Percentiles rank a stretch among this genome's conserved stretches.
phyloP scores from a whole-genome alignment of 768 basidiomycete genomes.

The Podaxis carcinomalis region DNA sequence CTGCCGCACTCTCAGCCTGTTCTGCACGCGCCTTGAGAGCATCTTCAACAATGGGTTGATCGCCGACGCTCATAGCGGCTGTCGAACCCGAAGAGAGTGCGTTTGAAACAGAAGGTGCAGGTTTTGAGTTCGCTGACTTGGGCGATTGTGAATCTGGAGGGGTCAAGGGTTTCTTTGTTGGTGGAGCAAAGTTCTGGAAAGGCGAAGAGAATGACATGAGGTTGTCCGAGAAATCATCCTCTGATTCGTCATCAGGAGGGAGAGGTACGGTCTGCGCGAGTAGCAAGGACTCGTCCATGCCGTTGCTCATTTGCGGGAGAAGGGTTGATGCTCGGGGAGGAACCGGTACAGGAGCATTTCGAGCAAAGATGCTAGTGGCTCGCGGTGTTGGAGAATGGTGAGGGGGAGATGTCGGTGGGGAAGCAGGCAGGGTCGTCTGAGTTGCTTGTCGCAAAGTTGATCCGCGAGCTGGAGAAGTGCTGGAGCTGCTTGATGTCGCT shows the following conservation, averaged over 20 bases:
- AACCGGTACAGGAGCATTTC: constrained; percentile 28
- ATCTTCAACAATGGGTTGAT: constrained; percentile 69
- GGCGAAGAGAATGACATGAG: constrained; percentile 71
- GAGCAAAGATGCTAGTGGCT: constrained; percentile 16
- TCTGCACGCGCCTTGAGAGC: constrained; percentile 82
- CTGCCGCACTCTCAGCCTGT: constrained; percentile 91
- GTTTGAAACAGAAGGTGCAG: constrained; percentile 49
- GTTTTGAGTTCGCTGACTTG: constrained; percentile 45
- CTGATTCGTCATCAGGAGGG: constrained; percentile 71
- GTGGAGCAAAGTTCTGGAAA: constrained; percentile 45
- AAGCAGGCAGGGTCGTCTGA: constrained; percentile 33
- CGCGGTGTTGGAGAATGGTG: constrained; percentile 28
- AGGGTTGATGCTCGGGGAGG: constrained; percentile 38
- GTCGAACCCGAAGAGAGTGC: constrained; percentile 56
- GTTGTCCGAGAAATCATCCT: constrained; percentile 55
- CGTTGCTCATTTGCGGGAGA: constrained; percentile 33
- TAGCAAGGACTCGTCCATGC: constrained; percentile 59
- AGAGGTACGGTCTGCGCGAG: constrained; percentile 72
- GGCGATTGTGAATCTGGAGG: constrained; percentile 44
- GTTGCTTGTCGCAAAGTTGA: constrained; percentile 35
- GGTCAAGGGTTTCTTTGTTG: constrained; percentile 23
- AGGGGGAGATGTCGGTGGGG: constrained; percentile 29
- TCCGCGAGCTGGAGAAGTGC: constrained; percentile 21
- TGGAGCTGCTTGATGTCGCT: constrained; percentile 49
- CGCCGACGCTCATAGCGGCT: constrained; percentile 25